Conservation (phyloP, 495 filamentous ascomycete species). For the Cercophora newfieldiana region DNA sequence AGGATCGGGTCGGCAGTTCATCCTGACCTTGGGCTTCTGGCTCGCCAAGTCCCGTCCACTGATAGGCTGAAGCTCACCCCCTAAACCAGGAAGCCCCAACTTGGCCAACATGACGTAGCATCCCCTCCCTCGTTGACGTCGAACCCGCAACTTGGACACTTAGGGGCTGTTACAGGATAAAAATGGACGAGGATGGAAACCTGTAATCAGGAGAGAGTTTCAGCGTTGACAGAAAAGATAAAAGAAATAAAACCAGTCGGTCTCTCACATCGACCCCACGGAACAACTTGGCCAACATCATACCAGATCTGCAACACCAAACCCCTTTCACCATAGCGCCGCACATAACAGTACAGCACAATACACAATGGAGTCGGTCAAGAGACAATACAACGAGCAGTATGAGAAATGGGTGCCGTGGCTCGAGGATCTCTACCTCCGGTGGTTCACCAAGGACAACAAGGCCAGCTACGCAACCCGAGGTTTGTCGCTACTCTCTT, state of each 20-base stretch:
- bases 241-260: too few relatives aligned
- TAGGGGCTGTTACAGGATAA: too few relatives aligned
- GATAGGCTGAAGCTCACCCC: not conserved
- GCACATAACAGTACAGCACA: too few relatives aligned
- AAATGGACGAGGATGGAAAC: too few relatives aligned
- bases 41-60: not conserved
- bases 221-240: too few relatives aligned
- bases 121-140: not conserved
- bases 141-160: too few relatives aligned
- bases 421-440: slow-evolving; percentile 70
- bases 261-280: too few relatives aligned
- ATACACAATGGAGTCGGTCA: slow-evolving; percentile 53
- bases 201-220: too few relatives aligned
- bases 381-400: slow-evolving; percentile 60
- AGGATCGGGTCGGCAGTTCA: not conserved
- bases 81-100: not conserved
- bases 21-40: not conserved
- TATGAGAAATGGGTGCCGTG: slow-evolving; percentile 75
- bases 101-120: not conserved
- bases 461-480: slow-evolving; percentile 65
- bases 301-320: not conserved
- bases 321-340: not conserved
- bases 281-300: too few relatives aligned
- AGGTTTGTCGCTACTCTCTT: slow-evolving; percentile 41
- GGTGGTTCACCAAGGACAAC: slow-evolving; percentile 72